These are phyloP conservation scores for Dunaliella primolecta DNA, from an alignment of 139 green algal species.

Conservation along the genomic window DNA sequence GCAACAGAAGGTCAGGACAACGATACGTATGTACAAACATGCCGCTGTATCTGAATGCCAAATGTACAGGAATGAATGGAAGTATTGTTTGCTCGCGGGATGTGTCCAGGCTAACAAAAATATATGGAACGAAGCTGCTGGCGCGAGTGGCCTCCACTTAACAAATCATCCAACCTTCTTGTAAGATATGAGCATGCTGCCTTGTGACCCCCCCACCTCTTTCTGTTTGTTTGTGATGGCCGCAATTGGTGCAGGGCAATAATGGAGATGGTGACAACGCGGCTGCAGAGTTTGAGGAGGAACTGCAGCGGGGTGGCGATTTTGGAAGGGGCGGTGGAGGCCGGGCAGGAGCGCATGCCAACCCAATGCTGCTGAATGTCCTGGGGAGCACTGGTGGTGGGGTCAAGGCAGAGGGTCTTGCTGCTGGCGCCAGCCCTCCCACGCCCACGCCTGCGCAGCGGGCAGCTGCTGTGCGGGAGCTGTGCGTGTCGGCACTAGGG, in stretches of 20 bases:
- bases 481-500: conserved; percentile 32
- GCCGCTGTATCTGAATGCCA: too few relatives aligned
- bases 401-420: conserved; percentile 1
- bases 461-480: conserved; percentile 27
- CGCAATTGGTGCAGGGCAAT: background rate
- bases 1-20: too few relatives aligned
- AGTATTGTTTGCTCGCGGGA: too few relatives aligned
- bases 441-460: conserved; percentile 17
- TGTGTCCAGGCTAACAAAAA: too few relatives aligned
- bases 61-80: too few relatives aligned
- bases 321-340: background rate
- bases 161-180: too few relatives aligned
- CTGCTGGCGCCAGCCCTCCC: background rate
- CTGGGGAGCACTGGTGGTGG: background rate
- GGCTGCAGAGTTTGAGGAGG: conserved; percentile 16
- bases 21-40: too few relatives aligned
- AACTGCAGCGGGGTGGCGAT: background rate
- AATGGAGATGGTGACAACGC: background rate
- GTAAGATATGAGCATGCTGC: too few relatives aligned
- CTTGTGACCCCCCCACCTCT: too few relatives aligned
- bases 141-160: background rate
- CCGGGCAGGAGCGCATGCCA: background rate
- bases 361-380: background rate
- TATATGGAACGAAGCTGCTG: background rate
- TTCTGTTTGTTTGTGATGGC: too few relatives aligned